phyloP scores from a whole-genome alignment of 805 yeast species.

The Kuraishia capsulata region DNA sequence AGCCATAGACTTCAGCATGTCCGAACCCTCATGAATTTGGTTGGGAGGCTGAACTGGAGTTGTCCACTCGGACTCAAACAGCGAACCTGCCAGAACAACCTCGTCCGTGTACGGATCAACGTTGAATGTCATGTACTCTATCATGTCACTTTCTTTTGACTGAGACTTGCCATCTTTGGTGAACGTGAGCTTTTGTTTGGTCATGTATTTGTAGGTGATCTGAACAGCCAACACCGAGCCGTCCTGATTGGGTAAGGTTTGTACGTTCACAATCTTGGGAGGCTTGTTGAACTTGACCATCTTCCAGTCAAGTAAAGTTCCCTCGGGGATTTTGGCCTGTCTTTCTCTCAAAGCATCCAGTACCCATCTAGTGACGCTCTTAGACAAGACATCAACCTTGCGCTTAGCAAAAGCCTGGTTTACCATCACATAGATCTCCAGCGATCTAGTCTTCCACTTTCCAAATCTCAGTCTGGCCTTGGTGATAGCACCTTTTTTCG shows the following conservation, averaged over 20 bases:
- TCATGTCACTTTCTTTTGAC: constrained; percentile 37
- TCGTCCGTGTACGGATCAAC: constrained; percentile 53
- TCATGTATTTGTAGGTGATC: constrained; percentile 52
- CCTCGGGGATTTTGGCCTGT: constrained; percentile 44
- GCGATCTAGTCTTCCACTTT: constrained; percentile 75
- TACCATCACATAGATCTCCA: constrained; percentile 67
- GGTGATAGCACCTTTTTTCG: constrained; percentile 54
- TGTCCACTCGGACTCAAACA: constrained; percentile 46
- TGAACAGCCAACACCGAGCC: constrained; percentile 31
- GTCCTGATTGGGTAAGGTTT: constrained; percentile 36
- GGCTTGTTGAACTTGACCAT: constrained; percentile 55
- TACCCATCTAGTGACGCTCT: constrained; percentile 51
- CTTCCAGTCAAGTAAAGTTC: constrained; percentile 65
- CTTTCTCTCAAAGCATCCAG: constrained; percentile 47
- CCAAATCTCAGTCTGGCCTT: constrained; percentile 15
- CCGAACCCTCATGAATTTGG: constrained; percentile 11
- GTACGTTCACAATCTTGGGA: constrained; percentile 68
- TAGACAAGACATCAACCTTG: constrained; percentile 36
- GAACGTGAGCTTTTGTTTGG: constrained; percentile 48
- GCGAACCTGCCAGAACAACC: constrained; percentile 53
- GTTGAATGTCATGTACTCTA: constrained; percentile 53
- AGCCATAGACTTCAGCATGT: constrained; percentile 20
- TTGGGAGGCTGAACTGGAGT: constrained; percentile 21
- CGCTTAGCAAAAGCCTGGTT: constrained; percentile 71
- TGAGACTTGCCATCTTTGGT: constrained; percentile 29